A percentile compares a stretch with the other conserved stretches of the same genome.
Conservation (phyloP, 192 early-diverging fungal species). For the Blastocladiella britannica region DNA sequence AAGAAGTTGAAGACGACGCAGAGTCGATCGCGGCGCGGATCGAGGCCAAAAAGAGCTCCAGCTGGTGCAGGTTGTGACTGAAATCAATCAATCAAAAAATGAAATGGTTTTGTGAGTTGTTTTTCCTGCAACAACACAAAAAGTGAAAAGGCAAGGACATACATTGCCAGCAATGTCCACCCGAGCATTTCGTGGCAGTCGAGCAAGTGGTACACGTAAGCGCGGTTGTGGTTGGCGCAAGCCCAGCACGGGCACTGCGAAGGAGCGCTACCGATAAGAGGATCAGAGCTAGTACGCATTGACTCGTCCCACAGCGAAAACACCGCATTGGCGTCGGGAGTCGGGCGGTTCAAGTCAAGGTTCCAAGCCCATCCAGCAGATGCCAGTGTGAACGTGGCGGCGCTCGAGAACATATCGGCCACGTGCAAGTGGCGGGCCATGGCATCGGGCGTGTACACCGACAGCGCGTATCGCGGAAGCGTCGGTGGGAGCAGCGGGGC, state of each 20-base stretch:
- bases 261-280: too few relatives aligned
- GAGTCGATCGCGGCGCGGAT: background rate
- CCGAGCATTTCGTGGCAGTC: background rate
- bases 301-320: too few relatives aligned
- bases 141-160: background rate
- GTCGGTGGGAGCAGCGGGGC: background rate
- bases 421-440: background rate
- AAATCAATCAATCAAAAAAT: background rate
- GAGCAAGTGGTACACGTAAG: background rate
- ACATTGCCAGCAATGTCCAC: background rate
- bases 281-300: too few relatives aligned
- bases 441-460: background rate
- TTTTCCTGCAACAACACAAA: background rate
- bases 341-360: too few relatives aligned
- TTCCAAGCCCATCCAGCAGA: too few relatives aligned
- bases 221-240: background rate
- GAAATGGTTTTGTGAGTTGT: background rate
- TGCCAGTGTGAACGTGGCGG: background rate
- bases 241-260: background rate
- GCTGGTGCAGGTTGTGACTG: background rate
- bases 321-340: too few relatives aligned
- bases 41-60: background rate
- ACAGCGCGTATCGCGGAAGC: background rate
- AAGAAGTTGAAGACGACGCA: too few relatives aligned
- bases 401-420: background rate